A percentile compares a stretch with the other conserved stretches of the same genome.
Conservation (phyloP, 192 early-diverging fungal species). For the Backusella circina region DNA sequence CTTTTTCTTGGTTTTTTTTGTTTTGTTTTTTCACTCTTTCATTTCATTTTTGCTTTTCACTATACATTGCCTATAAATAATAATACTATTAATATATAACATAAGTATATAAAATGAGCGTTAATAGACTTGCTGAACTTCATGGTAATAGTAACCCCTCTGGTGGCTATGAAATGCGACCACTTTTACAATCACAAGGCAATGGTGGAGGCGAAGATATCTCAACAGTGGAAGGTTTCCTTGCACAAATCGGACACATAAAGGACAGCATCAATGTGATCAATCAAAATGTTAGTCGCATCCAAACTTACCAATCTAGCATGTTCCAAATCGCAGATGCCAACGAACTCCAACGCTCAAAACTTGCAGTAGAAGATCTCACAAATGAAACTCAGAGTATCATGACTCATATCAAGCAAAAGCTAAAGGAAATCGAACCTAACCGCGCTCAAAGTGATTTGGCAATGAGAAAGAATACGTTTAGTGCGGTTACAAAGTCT, state of each 20-base stretch:
- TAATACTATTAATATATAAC: not conserved
- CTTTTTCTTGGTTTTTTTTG: not conserved
- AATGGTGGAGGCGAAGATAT: constrained; percentile 15
- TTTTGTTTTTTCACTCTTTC: not conserved
- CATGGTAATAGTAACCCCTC: not conserved
- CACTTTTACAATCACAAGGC: constrained; percentile 25
- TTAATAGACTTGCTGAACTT: constrained; percentile 24
- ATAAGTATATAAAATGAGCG: constrained; percentile 8
- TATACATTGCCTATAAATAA: not conserved
- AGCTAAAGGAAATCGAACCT: constrained; percentile 32
- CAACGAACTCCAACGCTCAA: constrained; percentile 10
- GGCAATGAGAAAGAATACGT: constrained; percentile 32
- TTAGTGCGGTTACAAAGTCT: constrained; percentile 22
- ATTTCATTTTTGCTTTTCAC: not conserved
- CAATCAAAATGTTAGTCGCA: constrained; percentile 19
- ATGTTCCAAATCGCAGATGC: constrained; percentile 31
- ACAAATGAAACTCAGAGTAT: constrained; percentile 22
- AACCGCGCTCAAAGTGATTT: constrained; percentile 20
- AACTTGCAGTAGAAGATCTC: constrained; percentile 6
- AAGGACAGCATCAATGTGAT: constrained; percentile 24
- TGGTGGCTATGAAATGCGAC: constrained; percentile 33
- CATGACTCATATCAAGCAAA: constrained; percentile 29
- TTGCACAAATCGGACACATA: constrained; percentile 24
- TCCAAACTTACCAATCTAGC: constrained; percentile 18
- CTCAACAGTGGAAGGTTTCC: constrained; percentile 17